A percentile compares a stretch with the other conserved stretches of the same genome.
These are phyloP conservation scores for Triticum timopheevii DNA, from an alignment of 176 grass and related monocot species.

Conservation along the genomic window DNA sequence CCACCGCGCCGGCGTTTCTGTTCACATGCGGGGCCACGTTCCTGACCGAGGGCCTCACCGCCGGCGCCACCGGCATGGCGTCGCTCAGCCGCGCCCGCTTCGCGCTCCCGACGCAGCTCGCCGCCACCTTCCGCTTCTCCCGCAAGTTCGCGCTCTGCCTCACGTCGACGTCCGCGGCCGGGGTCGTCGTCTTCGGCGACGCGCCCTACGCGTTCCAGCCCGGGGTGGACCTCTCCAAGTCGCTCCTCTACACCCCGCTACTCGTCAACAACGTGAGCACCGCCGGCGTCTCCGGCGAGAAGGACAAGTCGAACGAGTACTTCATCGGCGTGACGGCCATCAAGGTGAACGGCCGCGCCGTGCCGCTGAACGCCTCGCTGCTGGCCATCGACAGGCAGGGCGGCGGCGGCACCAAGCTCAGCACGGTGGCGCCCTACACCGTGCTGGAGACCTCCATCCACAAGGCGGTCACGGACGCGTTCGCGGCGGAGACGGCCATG, in stretches of 20 bases:
- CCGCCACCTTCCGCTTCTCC: slow-evolving; percentile 54
- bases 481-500: slow-evolving; percentile 36
- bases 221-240: slow-evolving; percentile 36
- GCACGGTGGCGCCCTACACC: slow-evolving; percentile 65
- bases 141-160: slow-evolving; percentile 74
- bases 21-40: slow-evolving; percentile 56
- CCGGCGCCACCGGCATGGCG: slow-evolving; percentile 42
- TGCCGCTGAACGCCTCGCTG: slow-evolving; percentile 58
- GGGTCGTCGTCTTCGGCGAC: slow-evolving; percentile 57
- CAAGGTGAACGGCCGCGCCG: slow-evolving; percentile 49
- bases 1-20: slow-evolving; percentile 41
- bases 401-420: slow-evolving; percentile 69
- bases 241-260: slow-evolving; percentile 65
- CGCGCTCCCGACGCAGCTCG: slow-evolving; percentile 59
- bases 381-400: slow-evolving; percentile 57
- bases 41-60: slow-evolving; percentile 43
- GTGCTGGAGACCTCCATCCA: slow-evolving; percentile 67
- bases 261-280: slow-evolving; percentile 78
- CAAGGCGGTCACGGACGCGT: slow-evolving; percentile 52
- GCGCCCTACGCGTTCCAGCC: slow-evolving; percentile 61
- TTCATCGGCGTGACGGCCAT: slow-evolving; percentile 66
- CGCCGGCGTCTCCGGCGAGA: slow-evolving; percentile 36
- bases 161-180: background rate
- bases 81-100: slow-evolving; percentile 57
- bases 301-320: slow-evolving; percentile 73